Percentiles rank a stretch among this genome's conserved stretches.
Evolutionary conservation across 257 asterid species (phyloP).

Genomic region (Linaria vulgaris): DNA sequence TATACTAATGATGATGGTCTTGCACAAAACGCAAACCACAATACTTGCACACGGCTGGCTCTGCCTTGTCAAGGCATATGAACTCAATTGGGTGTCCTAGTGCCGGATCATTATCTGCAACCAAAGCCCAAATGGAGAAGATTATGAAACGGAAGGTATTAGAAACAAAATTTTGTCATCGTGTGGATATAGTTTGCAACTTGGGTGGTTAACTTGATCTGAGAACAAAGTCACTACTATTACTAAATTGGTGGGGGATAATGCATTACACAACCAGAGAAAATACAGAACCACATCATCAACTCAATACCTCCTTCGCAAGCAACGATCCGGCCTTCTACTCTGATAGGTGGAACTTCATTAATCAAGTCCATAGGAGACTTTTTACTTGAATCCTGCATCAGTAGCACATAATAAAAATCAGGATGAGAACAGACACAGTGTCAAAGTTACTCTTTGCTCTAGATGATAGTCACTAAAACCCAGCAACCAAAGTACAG

Average conservation of each 20-base stretch:
- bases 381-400: constrained; percentile 68
- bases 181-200: neutral
- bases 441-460: neutral
- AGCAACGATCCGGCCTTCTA: constrained; percentile 74
- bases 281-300: neutral
- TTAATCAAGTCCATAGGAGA: constrained; percentile 97
- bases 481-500: neutral
- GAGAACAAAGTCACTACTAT: no score
- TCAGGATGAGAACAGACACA: constrained; percentile 5
- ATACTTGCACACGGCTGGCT: constrained; percentile 88
- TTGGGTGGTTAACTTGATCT: no score
- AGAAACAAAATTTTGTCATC: neutral
- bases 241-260: no score
- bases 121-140: constrained; percentile 4
- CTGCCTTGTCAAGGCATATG: constrained; percentile 84
- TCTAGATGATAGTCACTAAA: neutral
- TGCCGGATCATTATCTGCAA: constrained; percentile 69
- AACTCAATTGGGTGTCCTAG: constrained; percentile 94
- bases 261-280: neutral
- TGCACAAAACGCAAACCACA: constrained; percentile 82
- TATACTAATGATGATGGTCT: constrained; percentile 77
- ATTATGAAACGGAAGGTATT: neutral
- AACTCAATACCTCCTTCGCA: constrained; percentile 99
- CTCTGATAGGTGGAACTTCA: constrained; percentile 96
- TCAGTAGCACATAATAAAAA: constrained; percentile 14